phyloP scores from a whole-genome alignment of 2,329 filamentous ascomycete genomes.

The Botrytis pseudocinerea region DNA sequence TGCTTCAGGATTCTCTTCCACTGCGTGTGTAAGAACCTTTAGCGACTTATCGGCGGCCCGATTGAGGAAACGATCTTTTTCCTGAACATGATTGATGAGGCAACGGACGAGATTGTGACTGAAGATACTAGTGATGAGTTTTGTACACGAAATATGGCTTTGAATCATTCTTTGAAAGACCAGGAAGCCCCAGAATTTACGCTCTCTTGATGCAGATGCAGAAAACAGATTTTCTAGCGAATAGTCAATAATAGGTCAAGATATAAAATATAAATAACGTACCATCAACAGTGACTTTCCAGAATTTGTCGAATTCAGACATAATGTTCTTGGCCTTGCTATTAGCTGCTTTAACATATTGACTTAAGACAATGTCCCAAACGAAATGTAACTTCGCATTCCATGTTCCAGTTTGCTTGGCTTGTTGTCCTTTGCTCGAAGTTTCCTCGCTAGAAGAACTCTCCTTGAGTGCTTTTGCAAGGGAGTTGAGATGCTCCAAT shows the following conservation, averaged over 20 bases:
- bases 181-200: conserved; percentile 90
- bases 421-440: conserved; percentile 46
- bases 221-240: conserved; percentile 76
- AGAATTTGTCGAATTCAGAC: conserved; percentile 70
- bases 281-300: conserved; percentile 86
- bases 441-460: conserved; percentile 56
- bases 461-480: conserved; percentile 80
- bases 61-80: conserved; percentile 76
- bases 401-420: conserved; percentile 65
- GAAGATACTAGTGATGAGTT: conserved; percentile 63
- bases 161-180: conserved; percentile 76
- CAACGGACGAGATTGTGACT: conserved; percentile 80
- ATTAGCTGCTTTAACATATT: conserved; percentile 46
- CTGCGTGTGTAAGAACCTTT: conserved; percentile 67
- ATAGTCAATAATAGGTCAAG: conserved; percentile 26
- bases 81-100: conserved; percentile 78
- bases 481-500: conserved; percentile 65
- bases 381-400: conserved; percentile 82
- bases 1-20: conserved; percentile 60
- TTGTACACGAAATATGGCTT: conserved; percentile 49
- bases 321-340: conserved; percentile 37
- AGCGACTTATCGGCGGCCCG: conserved; percentile 74
- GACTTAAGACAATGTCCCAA: conserved; percentile 75
- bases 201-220: conserved; percentile 76
- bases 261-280: conserved; percentile 42